Base-by-base conservation (phyloP, 352 stramenopile species). In the Globisporangium spiculum region DNA sequence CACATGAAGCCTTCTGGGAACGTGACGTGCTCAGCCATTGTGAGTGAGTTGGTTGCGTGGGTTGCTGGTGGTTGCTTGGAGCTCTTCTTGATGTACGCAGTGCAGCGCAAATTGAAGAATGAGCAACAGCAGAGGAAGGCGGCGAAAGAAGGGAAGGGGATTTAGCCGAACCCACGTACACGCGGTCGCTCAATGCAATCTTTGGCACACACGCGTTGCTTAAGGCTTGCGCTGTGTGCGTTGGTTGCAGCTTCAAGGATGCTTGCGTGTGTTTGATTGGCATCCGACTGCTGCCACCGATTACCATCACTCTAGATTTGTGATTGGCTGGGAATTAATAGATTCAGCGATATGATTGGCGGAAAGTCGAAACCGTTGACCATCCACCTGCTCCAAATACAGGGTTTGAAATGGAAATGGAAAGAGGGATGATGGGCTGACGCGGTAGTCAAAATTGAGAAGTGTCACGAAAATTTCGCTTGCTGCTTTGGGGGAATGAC, bases 1-100 rank as follows among this genome's bases (percentile, higher is more conserved):
- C 86, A 98, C 26, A 86, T 52, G 74, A 98, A 98, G 65, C 62
- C 70, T 26, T 81, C 68, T 20, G 78, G 82, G 62, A 88, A 88
- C 59, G 67, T 58, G 26, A 80, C 65, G 52, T 80, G 75, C 66
- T 68, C 66, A 14, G 59, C 18, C 73, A 75, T 78, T 52, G 60
- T 53, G 53, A 34, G 27, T 18, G 10, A 16, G 12, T 27, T n/a
- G 26, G 24, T 58, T 58, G 22, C 7, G 16, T 58, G 53, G 22
- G 24, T 26, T 58, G 52, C 48, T n/a, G 53, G 24, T 67, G 48
- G 18, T 22, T 56, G 24, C 18, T 44, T 54, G n/a, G 24, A 48
- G 5, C 41, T 26, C 48, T 71, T 50, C 34, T 53, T 60, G 57
- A 44, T 60, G 65, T 41, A 30, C 30, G 44, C 55, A 46, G 24